phyloP scores from a whole-genome alignment of 2,329 filamentous ascomycete species.

The Colletotrichum eremochloae region DNA sequence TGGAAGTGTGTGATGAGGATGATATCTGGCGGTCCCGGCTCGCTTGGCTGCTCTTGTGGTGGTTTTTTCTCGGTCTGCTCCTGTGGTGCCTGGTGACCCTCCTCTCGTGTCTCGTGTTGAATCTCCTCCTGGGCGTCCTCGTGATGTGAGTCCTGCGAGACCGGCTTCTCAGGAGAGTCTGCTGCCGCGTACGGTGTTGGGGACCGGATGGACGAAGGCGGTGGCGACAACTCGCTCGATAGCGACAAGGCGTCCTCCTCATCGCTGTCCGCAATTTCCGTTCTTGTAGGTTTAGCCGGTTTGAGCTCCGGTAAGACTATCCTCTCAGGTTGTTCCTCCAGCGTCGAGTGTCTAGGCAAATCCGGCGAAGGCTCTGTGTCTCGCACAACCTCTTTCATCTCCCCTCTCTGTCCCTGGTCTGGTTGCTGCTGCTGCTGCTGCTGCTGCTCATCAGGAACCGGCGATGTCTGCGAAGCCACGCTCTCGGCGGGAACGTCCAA shows the following conservation, averaged over 20 bases:
- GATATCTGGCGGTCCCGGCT: constrained; percentile 55
- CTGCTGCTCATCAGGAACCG: background rate
- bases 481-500: constrained; percentile 50
- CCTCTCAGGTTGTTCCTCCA: constrained; percentile 3
- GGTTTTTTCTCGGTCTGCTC: background rate
- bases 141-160: too few species aligned
- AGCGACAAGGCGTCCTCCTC: constrained; percentile 52
- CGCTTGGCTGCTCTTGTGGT: constrained; percentile 6
- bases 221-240: constrained; percentile 42
- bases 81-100: background rate
- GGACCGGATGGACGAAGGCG: constrained; percentile 32
- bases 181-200: background rate
- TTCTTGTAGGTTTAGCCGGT: constrained; percentile 29
- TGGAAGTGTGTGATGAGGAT: constrained; percentile 70
- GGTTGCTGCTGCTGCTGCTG: constrained; percentile 22
- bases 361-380: background rate
- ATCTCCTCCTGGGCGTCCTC: background rate
- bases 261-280: constrained; percentile 56
- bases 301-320: constrained; percentile 34
- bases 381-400: background rate
- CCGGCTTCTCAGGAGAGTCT: background rate
- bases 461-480: constrained; percentile 11
- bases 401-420: background rate
- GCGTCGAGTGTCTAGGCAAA: background rate
- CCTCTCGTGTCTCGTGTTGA: background rate